Percentiles rank a stretch among this genome's conserved stretches.
phyloP scores from a whole-genome alignment of 2,329 filamentous ascomycete genomes.

The Ascomycota sp. region DNA sequence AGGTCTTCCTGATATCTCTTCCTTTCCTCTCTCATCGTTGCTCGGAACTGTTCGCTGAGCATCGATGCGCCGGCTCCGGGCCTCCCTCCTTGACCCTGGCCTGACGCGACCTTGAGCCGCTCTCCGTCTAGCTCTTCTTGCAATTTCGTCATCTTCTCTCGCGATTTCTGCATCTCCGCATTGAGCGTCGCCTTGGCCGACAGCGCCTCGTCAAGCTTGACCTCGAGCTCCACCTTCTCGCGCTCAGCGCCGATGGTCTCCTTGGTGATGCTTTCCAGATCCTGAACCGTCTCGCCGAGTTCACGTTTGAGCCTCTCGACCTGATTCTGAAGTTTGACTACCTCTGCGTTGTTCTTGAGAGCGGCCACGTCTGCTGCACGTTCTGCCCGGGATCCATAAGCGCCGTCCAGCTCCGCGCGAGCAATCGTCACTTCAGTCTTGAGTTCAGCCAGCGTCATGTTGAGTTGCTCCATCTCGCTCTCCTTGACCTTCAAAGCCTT shows the following conservation, averaged over 20 bases:
- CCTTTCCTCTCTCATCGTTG: constrained; percentile 34
- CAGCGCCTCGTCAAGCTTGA: constrained; percentile 14
- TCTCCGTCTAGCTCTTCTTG: constrained; percentile 32
- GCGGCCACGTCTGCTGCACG: constrained; percentile 37
- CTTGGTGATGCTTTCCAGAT: constrained; percentile 31
- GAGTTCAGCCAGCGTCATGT: constrained; percentile 32
- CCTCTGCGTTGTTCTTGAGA: constrained; percentile 25
- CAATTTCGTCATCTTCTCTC: constrained; percentile 18
- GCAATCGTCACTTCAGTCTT: constrained; percentile 42
- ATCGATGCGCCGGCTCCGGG: constrained; percentile 24
- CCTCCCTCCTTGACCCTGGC: constrained; percentile 12
- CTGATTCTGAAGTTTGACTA: constrained; percentile 23
- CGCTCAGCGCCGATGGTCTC: constrained; percentile 29
- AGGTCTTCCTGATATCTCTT: constrained; percentile 36
- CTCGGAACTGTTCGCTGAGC: constrained; percentile 35
- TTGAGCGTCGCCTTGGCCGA: constrained; percentile 17
- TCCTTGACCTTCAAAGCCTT: constrained; percentile 27
- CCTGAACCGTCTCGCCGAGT: constrained; percentile 27
- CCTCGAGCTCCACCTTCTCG: constrained; percentile 24
- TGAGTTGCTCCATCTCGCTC: constrained; percentile 27
- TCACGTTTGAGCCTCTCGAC: constrained; percentile 29
- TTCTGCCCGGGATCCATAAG: constrained; percentile 37
- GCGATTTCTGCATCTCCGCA: constrained; percentile 16
- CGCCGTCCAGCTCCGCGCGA: constrained; percentile 40
- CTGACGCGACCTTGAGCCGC: constrained; percentile 21